Evolutionary conservation across 2,329 filamentous ascomycete genomes (phyloP), one percentile per base, ranked within the genome.

Genomic region (Fusarium sarcochroum): DNA sequence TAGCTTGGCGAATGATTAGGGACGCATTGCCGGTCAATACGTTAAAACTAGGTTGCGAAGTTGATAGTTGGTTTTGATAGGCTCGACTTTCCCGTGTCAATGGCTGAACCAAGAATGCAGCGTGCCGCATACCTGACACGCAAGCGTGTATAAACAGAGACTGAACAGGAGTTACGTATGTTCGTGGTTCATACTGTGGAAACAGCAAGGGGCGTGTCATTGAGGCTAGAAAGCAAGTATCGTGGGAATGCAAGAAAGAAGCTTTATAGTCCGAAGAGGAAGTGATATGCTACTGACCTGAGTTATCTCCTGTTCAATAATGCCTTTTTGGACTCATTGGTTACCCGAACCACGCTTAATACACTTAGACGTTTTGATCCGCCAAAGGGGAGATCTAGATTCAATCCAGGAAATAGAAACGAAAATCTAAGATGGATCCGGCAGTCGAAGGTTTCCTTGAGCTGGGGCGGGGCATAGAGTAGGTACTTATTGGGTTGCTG

Each of bases 71-170:
- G 13, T 23, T 30, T 44, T 40, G n/a, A 38, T 40, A 42, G 61
- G 30, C 23, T 41, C 30, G 15, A 34, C 17, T 34, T n/a, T 46
- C 63, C 34, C 61, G 32, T 68, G 45, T 45, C 46, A 58, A 44
- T 23, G 52, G 20, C 15, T 32, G 32, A 40, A 35, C 17, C 18
- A 61, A 69, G 56, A 69, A 69, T 69, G 61, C 14, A 50, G 35
- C n/a, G 27, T 35, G 25, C 51, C 30, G 27, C 27, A 46, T 25
- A 18, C 11, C 21, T 41, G 18, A 23, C 49, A 37, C 45, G 50
- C 25, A 21, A 27, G 38, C 21, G 34, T 5, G 35, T 11, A 15
- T 20, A 53, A 37, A 47, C 20, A 25, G 27, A 41, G 20, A 41
- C 21, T 17, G 35, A 7, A 56, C 21, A 13, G 38, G 21, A 44